Conservation (phyloP, 176 grass and related monocot species). For the Carex littledalei region DNA sequence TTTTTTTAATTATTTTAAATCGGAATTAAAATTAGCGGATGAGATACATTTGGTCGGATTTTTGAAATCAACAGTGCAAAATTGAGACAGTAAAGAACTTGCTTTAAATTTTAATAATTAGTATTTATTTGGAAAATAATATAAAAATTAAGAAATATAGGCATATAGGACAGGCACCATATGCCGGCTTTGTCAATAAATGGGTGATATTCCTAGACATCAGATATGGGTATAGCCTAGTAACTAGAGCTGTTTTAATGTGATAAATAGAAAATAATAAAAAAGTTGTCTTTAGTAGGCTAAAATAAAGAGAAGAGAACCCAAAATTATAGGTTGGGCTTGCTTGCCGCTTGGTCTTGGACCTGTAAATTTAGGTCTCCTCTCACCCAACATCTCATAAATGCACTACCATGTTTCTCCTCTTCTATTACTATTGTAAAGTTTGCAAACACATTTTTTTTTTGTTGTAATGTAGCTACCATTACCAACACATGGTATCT, state of each 20-base stretch:
- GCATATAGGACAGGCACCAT: neutral
- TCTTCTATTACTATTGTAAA: too few relatives aligned
- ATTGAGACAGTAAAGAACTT: too few relatives aligned
- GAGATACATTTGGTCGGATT: too few relatives aligned
- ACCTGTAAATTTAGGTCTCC: conserved; percentile 24
- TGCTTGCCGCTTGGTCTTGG: neutral
- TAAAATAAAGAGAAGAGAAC: neutral
- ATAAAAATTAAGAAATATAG: neutral
- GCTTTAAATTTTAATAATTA: too few relatives aligned
- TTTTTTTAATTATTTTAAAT: too few relatives aligned
- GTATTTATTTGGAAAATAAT: too few relatives aligned
- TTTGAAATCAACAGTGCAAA: too few relatives aligned
- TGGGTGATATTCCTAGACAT: neutral
- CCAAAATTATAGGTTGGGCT: neutral
- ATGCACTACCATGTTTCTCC: neutral
- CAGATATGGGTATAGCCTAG: neutral
- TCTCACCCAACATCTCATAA: conserved; percentile 13
- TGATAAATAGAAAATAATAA: neutral
- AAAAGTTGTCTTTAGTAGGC: neutral
- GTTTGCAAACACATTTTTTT: too few relatives aligned
- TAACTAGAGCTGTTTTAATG: neutral
- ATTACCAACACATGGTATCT: too few relatives aligned
- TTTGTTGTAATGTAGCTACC: too few relatives aligned
- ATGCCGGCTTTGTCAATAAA: neutral
- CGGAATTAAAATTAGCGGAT: too few relatives aligned